These are phyloP conservation scores for Aspergillus candidus DNA, from an alignment of 2,329 filamentous ascomycete genomes.

Conservation along the genomic window DNA sequence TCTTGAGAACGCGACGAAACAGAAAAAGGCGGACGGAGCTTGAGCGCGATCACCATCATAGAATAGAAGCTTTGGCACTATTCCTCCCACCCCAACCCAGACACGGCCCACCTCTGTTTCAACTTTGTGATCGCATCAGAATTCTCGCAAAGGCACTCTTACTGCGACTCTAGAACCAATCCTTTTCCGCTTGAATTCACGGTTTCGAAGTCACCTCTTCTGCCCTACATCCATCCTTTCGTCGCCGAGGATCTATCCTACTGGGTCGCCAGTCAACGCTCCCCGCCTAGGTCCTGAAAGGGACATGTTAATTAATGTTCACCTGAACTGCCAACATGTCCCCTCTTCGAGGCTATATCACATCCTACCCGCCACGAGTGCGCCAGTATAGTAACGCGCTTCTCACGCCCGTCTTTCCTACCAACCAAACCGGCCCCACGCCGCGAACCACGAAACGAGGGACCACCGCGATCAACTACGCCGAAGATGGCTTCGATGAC, in stretches of 20 bases:
- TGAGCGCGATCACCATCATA: constrained; percentile 20
- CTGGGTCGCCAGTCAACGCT: constrained; percentile 16
- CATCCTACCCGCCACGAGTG: constrained; percentile 83
- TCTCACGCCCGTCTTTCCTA: constrained; percentile 73
- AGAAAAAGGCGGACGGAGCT: constrained; percentile 19
- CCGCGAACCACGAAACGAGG: constrained; percentile 93
- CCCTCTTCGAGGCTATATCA: constrained; percentile 79
- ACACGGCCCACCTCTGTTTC: not conserved
- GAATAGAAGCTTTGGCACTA: constrained; percentile 12
- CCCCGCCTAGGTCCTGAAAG: constrained; percentile 16
- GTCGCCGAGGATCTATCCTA: not conserved
- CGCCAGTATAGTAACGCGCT: constrained; percentile 89
- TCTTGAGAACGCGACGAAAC: constrained; percentile 25
- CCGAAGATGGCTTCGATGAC: constrained; percentile 88
- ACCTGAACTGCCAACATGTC: constrained; percentile 40
- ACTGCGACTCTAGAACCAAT: too few relatives aligned
- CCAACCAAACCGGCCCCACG: constrained; percentile 58
- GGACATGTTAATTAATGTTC: constrained; percentile 30
- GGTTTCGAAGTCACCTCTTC: not conserved
- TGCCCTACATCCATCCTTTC: constrained; percentile 11
- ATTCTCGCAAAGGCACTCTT: too few relatives aligned
- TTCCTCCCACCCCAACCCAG: not conserved
- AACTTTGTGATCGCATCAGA: not conserved
- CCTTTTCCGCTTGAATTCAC: too few relatives aligned
- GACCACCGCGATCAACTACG: constrained; percentile 95